Percentiles rank a stretch among this genome's conserved stretches.
phyloP scores from a whole-genome alignment of 345 rosid genomes.

The Salix dunnii region DNA sequence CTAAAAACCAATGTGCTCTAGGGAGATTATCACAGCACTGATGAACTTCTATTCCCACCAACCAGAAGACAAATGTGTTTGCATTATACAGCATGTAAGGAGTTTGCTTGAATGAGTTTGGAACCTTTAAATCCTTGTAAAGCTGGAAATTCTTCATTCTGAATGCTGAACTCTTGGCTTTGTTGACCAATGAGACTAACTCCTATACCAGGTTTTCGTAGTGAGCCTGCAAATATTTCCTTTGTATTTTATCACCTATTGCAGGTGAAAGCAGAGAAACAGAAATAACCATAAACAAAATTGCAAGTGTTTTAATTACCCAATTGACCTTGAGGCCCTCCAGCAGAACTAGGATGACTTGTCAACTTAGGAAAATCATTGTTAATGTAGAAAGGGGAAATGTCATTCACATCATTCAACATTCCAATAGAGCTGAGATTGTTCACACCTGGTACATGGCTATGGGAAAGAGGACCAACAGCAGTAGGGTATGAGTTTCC shows the following conservation, averaged over 20 bases:
- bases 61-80: neutral
- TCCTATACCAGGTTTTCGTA: conserved; percentile 85
- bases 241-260: conserved; percentile 13
- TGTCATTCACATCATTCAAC: conserved; percentile 77
- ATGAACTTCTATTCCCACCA: neutral
- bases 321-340: conserved; percentile 96
- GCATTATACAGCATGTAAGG: neutral
- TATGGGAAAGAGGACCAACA: conserved; percentile 85
- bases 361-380: conserved; percentile 90
- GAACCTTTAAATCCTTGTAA: conserved; percentile 97
- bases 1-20: too few relatives aligned
- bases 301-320: conserved; percentile 39
- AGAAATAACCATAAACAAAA: conserved; percentile 7
- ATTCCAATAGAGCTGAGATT: conserved; percentile 81
- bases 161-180: conserved; percentile 98
- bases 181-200: conserved; percentile 87
- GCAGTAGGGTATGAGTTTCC: conserved; percentile 67
- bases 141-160: conserved; percentile 99
- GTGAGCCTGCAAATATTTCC: conserved; percentile 54
- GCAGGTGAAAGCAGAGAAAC: neutral
- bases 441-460: conserved; percentile 82
- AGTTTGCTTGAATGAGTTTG: conserved; percentile 11
- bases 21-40: neutral
- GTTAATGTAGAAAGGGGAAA: conserved; percentile 87
- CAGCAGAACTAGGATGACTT: conserved; percentile 94